Evolutionary conservation across 768 basidiomycete species (phyloP).

Genomic region (Daedaleopsis sinensis): DNA sequence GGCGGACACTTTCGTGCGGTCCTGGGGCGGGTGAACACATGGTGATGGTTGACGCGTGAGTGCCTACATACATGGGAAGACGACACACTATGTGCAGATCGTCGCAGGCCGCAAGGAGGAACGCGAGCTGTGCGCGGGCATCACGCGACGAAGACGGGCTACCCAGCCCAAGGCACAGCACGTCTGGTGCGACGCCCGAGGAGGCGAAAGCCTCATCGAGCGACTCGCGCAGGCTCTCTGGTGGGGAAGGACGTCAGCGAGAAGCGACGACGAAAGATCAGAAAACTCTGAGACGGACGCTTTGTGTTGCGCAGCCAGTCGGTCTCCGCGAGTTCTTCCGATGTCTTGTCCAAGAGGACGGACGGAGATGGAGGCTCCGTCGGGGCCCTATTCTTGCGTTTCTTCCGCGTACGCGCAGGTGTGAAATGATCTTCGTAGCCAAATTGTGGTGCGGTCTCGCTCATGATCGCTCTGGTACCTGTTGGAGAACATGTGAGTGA

Average conservation of each 20-base stretch:
- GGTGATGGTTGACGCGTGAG: slow-evolving; percentile 13
- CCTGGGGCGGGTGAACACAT: slow-evolving; percentile 40
- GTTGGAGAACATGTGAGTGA: background rate
- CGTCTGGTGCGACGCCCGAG: slow-evolving; percentile 27
- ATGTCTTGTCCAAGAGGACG: slow-evolving; percentile 44
- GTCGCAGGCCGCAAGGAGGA: slow-evolving; percentile 59
- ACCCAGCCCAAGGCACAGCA: slow-evolving; percentile 76
- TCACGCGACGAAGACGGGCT: slow-evolving; percentile 66
- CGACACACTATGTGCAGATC: slow-evolving; percentile 62
- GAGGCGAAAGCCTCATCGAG: slow-evolving; percentile 20
- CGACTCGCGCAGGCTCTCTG: slow-evolving; percentile 29
- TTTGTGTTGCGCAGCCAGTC: slow-evolving; percentile 56
- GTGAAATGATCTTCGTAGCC: slow-evolving; percentile 56
- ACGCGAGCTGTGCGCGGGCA: slow-evolving; percentile 69
- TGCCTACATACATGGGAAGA: slow-evolving; percentile 20
- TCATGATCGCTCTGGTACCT: background rate
- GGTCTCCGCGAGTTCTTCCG: slow-evolving; percentile 49
- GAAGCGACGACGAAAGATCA: background rate
- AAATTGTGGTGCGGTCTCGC: slow-evolving; percentile 21
- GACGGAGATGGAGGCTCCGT: slow-evolving; percentile 38
- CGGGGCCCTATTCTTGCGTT: slow-evolving; percentile 44
- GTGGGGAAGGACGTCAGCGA: slow-evolving; percentile 14
- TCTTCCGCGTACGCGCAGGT: slow-evolving; percentile 54
- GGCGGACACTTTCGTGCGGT: slow-evolving; percentile 47
- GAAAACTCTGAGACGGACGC: slow-evolving; percentile 31